Evolutionary conservation across 108 stramenopile species (phyloP).

Genomic region (Cyclotella kingstonii): DNA sequence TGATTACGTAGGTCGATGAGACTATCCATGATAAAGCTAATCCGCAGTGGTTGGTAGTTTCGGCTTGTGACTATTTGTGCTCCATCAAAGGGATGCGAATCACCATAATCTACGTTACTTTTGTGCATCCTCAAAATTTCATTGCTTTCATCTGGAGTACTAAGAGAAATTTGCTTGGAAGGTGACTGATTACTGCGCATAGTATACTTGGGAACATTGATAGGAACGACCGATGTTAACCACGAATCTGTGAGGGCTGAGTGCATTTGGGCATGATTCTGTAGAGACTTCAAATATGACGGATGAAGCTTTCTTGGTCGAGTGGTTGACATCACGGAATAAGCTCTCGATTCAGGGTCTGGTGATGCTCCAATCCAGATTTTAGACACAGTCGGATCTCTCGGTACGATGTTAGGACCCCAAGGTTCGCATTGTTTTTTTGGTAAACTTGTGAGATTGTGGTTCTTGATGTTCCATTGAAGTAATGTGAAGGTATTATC

Average conservation of each 20-base stretch:
- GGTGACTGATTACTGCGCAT: background rate
- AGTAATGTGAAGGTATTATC: too few relatives aligned
- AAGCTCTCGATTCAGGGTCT: conserved; percentile 42
- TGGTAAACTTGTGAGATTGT: conserved; percentile 6
- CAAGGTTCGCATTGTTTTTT: conserved; percentile 36
- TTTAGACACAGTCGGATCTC: conserved; percentile 16
- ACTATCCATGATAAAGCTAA: conserved; percentile 31
- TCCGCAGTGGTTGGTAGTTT: conserved; percentile 32
- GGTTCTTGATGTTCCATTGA: background rate
- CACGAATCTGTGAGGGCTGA: conserved; percentile 32
- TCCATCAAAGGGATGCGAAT: conserved; percentile 15
- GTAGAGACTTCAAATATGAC: conserved; percentile 14
- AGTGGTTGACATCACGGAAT: conserved; percentile 30
- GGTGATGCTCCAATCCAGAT: conserved; percentile 34
- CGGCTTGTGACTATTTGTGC: background rate
- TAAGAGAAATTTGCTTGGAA: conserved; percentile 4
- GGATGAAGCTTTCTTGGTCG: conserved; percentile 41
- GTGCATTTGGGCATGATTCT: conserved; percentile 5
- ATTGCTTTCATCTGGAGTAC: conserved; percentile 4
- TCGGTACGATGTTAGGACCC: conserved; percentile 37
- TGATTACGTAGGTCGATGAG: conserved; percentile 14
- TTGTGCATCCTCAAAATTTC: conserved; percentile 19
- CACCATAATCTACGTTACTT: conserved; percentile 32
- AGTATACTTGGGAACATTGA: conserved; percentile 41
- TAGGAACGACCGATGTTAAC: conserved; percentile 38